A percentile compares a stretch with the other conserved stretches of the same genome.
phyloP scores from a whole-genome alignment of 2,329 filamentous ascomycete genomes.

The Colletotrichum filicis region DNA sequence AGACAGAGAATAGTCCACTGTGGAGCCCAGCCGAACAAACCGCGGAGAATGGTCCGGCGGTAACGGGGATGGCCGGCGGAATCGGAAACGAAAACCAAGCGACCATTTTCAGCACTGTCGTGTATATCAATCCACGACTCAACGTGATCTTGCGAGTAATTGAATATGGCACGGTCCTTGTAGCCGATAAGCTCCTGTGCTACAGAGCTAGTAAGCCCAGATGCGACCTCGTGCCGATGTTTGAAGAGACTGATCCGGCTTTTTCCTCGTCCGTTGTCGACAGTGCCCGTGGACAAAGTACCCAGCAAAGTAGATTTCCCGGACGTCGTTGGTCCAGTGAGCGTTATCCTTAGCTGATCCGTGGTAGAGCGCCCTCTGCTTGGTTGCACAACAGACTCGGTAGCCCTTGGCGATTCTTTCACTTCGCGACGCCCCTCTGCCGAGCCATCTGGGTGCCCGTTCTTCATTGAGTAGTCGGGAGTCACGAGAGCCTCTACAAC shows the following conservation, averaged over 20 bases:
- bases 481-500: constrained; percentile 92
- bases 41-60: constrained; percentile 86
- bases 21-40: constrained; percentile 94
- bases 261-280: constrained; percentile 93
- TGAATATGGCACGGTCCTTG: constrained; percentile 70
- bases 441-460: constrained; percentile 36
- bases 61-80: constrained; percentile 93
- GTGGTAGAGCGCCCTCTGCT: constrained; percentile 63
- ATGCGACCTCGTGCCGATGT: constrained; percentile 91
- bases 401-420: constrained; percentile 12
- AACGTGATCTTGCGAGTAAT: constrained; percentile 87
- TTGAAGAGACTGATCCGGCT: constrained; percentile 89
- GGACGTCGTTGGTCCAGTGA: constrained; percentile 89
- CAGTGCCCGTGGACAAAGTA: constrained; percentile 84
- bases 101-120: constrained; percentile 75
- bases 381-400: constrained; percentile 39
- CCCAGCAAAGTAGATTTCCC: constrained; percentile 94
- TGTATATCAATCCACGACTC: constrained; percentile 97
- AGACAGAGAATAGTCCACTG: constrained; percentile 94
- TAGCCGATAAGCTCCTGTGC: constrained; percentile 96
- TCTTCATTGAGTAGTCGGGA: constrained; percentile 68
- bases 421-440: constrained; percentile 8
- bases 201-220: constrained; percentile 93
- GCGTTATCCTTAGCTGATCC: constrained; percentile 84
- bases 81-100: constrained; percentile 89